Base-by-base conservation (phyloP, 2,329 filamentous ascomycete species). In the Colletotrichum melonis region DNA sequence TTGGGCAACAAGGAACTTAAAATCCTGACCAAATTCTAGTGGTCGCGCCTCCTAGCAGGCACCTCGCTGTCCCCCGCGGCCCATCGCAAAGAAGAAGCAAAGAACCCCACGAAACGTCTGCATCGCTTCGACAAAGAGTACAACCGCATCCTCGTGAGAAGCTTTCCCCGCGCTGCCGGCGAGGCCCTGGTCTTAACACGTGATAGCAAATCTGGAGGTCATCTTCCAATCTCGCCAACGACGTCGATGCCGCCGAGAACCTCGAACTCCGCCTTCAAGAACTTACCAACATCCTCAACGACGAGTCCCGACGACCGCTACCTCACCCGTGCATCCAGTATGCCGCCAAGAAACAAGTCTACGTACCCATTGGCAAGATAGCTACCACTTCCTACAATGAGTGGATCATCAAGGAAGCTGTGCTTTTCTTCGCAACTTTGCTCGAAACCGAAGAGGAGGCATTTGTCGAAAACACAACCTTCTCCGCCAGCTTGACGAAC, bases 381-480 rank as follows among this genome's bases (percentile, higher is more conserved):
- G 95, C 95, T 3, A 91, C 94, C 2, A 92, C 93, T 0, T 95
- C 94, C 38, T 93, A 94, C 81, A 94, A 97, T 82, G 93, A 97
- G 78, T 92, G 91, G 79, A 92, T 98, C 79, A 93, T 98, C 77
- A 92, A 93, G 76, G 94, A 96, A 79, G 93, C 94, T 30, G 93
- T 98, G 49, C 87, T 92, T 54, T 92, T 98, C 80, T 98, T 98
- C 82, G 95, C 94, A 70, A 95, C 95, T 19, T 88, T 99, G 75
- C 94, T 98, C 78, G 97, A 99, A 83, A 97, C 95, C 81, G 97
- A 98, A 82, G 95, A 98, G 84, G 97, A 98, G 80, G 95, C 95
- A 46, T 97, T 98, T 79, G 91, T 98, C 60, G 94, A 97, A 79
- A 97, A 94, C 79, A 90, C 92, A 38, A 88, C 91, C 67, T 99